Base-by-base conservation (phyloP, 192 early-diverging fungal genomes). In the Coemansia furcata region DNA sequence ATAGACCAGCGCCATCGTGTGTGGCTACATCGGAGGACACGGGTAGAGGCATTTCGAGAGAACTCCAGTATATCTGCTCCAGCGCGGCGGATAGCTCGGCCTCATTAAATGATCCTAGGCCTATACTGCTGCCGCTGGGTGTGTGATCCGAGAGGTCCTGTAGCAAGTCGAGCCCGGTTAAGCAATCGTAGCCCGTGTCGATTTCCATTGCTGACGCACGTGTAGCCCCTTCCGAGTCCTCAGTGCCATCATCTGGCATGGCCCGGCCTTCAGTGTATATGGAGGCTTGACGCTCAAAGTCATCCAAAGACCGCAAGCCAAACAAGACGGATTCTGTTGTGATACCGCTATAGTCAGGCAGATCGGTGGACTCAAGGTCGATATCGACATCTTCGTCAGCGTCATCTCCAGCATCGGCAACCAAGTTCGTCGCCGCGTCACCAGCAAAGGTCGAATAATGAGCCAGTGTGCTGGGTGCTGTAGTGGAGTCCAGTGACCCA, bases 41-140 rank as follows among this genome's bases (percentile, higher is more conserved):
- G 29, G 54, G 59, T 17, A 55, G 37, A 4, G 73, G 73, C 23
- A 77, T 55, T 7, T 67, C 66, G 6, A 77, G 37, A 19, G 76
- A 72, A 8, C 62, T 63, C 74, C 79, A 76, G 68, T 71, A 76
- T 38, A 81, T 72, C 59, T 81, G 79, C 64, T 73, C 74, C 36
- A 81, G 68, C 26, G 74, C 79, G 11, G 74, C 79, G 14, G 79
- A 81, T 39, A 81, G 67, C 52, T 81, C 79, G 0, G 60, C 77
- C 57, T 80, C 68, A 21, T 74, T 74, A 36, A 74, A 69, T 9
- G 77, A 44, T 0, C 65, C 77, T 2, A 73, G 39, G 17, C 66
- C 70, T 17, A 15, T 61, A 10, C 15, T 55, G 29, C 15, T 19
- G 30, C 4, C 40, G 23, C 52, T 42, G 40, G 19, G 65, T 29